Evolutionary conservation across 2,329 filamentous ascomycete species (phyloP).

Genomic region (Sclerotinia borealis): DNA sequence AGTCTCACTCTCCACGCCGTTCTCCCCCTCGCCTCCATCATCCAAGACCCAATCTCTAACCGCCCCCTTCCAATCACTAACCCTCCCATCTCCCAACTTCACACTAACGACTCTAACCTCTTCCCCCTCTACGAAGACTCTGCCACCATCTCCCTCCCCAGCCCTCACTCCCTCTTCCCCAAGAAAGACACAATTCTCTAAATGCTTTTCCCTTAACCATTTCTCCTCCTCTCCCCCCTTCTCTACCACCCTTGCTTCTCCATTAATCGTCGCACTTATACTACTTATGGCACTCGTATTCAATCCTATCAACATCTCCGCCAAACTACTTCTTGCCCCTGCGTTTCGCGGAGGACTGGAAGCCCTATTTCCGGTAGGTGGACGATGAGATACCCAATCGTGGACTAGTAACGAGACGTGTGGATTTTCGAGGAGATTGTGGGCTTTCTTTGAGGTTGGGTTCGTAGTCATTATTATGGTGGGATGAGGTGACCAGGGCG

Average conservation of each 20-base stretch:
- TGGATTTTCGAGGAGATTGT: conserved; percentile 77
- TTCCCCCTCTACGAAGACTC: conserved; percentile 70
- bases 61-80: conserved; percentile 92
- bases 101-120: conserved; percentile 86
- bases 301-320: conserved; percentile 78
- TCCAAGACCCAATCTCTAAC: conserved; percentile 66
- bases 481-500: conserved; percentile 61
- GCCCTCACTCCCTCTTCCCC: conserved; percentile 40
- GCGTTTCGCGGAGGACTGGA: conserved; percentile 53
- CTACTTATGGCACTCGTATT: conserved; percentile 83
- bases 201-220: conserved; percentile 76
- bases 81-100: conserved; percentile 74
- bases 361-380: conserved; percentile 65
- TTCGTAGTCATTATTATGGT: conserved; percentile 94
- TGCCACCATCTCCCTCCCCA: conserved; percentile 47
- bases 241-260: conserved; percentile 69
- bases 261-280: conserved; percentile 91
- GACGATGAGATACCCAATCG: conserved; percentile 93
- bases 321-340: conserved; percentile 64
- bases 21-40: conserved; percentile 1
- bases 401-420: conserved; percentile 92
- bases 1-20: conserved; percentile 12
- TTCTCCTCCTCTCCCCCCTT: conserved; percentile 72
- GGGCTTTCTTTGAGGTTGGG: conserved; percentile 69
- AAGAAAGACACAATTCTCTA: conserved; percentile 88